Evolutionary conservation across 306 rosid species (phyloP), one percentile per base, ranked within the genome.

Genomic region (Sicyos edulis): DNA sequence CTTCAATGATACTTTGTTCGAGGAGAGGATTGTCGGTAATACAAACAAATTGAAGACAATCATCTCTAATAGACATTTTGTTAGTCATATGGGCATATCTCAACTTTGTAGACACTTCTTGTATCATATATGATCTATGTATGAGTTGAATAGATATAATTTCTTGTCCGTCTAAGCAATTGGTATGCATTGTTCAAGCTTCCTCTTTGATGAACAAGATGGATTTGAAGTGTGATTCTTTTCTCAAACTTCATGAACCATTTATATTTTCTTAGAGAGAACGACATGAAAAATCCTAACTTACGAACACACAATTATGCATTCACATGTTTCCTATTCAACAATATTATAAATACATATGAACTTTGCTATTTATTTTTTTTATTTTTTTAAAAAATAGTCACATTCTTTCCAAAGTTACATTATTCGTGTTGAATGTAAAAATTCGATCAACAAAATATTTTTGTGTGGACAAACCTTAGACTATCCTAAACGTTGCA

Each of bases 181-280:
- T 65, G 52, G 10, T 19, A 6, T 11, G 71, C 9, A 19, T 65
- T 17, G 17, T 7, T 44, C 71, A 65, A 65, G 45, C 54, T 44
- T 4, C 5, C 71, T 19, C 68, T 40, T 40, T 17, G 26, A 37
- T 15, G 10, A 4, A 40, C 52, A 40, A 32, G 47, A 19, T 64
- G 16, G 19, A 17, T 34, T 17, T 40, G 70, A 64, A 64, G 1
- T 64, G 10, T 40, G 52, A 17, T 17, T 42, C 14, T 40, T 64
- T n/a, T 17, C 53, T 65, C 71, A 65, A 19, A 65, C 71, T 65
- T 65, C 70, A 65, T 42, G 24, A 62, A 65, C 32, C 16, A 16
- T 40, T 34, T 37, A 17, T 5, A 17, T 40, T 65, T 64, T 45
- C 10, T 7, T 45, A 45, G 55, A 32, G 71, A 67, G 16, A 65